Percentiles rank a stretch among this genome's conserved stretches.
These are phyloP conservation scores for Acer negundo DNA, from an alignment of 345 rosid species.

Conservation along the genomic window DNA sequence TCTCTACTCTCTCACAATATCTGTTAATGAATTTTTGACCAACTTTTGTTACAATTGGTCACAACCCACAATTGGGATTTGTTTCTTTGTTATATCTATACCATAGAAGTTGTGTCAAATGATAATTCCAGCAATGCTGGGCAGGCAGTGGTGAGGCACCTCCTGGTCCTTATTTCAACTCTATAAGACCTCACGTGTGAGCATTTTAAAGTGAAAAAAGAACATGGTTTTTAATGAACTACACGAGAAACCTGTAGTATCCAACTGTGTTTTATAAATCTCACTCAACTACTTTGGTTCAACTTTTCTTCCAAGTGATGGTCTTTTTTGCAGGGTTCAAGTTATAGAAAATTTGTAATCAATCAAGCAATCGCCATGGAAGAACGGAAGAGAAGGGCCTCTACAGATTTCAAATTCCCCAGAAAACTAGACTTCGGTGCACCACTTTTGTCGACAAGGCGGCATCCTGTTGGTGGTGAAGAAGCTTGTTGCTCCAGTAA, in stretches of 20 bases:
- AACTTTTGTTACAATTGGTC: not conserved
- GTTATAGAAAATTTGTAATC: not conserved
- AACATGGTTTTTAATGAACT: constrained; percentile 33
- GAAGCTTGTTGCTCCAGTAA: constrained; percentile 24
- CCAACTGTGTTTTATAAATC: constrained; percentile 28
- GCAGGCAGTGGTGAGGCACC: not conserved
- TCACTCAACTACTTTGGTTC: constrained; percentile 9
- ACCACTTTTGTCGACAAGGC: constrained; percentile 72
- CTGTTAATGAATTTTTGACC: no score
- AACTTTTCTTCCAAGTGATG: not conserved
- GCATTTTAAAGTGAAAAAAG: constrained; percentile 39
- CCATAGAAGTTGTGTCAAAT: not conserved
- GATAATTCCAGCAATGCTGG: constrained; percentile 10
- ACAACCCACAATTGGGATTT: no score
- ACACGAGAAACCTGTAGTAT: constrained; percentile 60
- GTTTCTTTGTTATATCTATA: not conserved
- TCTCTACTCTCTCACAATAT: not conserved
- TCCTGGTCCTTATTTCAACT: constrained; percentile 14
- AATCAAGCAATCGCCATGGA: constrained; percentile 5
- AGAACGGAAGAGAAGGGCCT: constrained; percentile 23
- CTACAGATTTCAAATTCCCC: constrained; percentile 38
- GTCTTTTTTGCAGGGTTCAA: constrained; percentile 6
- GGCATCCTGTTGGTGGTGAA: constrained; percentile 39
- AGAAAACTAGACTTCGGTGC: constrained; percentile 68
- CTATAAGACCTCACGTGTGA: constrained; percentile 39